These are phyloP conservation scores for Microsporum ferrugineum DNA, from an alignment of 2,329 filamentous ascomycete species.

Conservation along the genomic window DNA sequence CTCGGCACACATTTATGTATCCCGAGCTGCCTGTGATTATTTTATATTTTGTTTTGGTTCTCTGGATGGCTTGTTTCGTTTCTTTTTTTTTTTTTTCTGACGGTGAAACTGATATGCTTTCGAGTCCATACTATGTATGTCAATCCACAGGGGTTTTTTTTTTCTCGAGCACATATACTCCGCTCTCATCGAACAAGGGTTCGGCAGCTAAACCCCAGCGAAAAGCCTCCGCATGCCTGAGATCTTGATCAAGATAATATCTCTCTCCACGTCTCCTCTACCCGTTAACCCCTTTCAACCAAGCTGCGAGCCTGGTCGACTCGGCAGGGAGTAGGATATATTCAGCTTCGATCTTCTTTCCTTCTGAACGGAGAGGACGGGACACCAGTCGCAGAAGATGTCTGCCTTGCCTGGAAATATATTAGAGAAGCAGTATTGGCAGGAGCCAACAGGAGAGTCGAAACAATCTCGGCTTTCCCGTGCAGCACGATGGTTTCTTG, in stretches of 20 bases:
- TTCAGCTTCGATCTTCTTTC: not conserved
- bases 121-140: too few species aligned
- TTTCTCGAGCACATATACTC: not conserved
- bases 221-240: not conserved
- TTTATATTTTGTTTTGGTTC: not conserved
- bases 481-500: constrained; percentile 12
- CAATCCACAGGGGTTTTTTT: too few species aligned
- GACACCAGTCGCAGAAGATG: not conserved
- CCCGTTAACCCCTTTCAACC: not conserved
- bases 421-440: constrained; percentile 18
- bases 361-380: not conserved
- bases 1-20: not conserved
- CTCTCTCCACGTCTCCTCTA: not conserved
- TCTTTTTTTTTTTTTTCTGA: not conserved
- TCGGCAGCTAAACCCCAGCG: not conserved
- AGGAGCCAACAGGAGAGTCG: constrained; percentile 8
- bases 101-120: not conserved
- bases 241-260: not conserved
- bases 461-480: constrained; percentile 2
- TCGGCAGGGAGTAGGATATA: not conserved
- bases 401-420: constrained; percentile 10
- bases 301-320: not conserved
- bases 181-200: not conserved
- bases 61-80: not conserved
- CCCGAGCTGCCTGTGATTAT: not conserved